Conservation (phyloP, 768 basidiomycete species). For the Exidia glandulosa region DNA sequence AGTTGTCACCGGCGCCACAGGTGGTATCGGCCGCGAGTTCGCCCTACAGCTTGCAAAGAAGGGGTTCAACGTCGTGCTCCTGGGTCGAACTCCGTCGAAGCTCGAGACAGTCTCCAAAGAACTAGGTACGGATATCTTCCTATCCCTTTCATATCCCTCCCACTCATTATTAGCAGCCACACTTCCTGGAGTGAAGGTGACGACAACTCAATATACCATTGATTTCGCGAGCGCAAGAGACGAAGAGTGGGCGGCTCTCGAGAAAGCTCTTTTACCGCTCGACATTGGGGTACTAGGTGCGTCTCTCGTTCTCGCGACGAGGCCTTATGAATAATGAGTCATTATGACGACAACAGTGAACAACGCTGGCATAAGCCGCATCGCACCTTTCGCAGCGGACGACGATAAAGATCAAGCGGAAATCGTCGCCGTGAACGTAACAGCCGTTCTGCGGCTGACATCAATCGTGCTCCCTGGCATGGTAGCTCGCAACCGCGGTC, state of each 20-base stretch:
- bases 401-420: slow-evolving; percentile 46
- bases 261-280: slow-evolving; percentile 34
- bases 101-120: slow-evolving; percentile 58
- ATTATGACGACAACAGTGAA: slow-evolving; percentile 83
- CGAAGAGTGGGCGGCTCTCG: slow-evolving; percentile 39
- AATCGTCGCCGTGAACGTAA: slow-evolving; percentile 79
- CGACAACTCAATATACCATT: slow-evolving; percentile 27
- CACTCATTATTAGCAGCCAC: neutral
- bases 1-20: slow-evolving; percentile 91
- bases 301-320: neutral
- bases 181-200: neutral
- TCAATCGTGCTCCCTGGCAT: slow-evolving; percentile 72
- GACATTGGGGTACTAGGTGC: slow-evolving; percentile 73
- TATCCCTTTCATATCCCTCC: neutral
- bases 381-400: slow-evolving; percentile 70
- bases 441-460: slow-evolving; percentile 72
- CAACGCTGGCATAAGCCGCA: slow-evolving; percentile 87
- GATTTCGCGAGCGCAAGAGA: slow-evolving; percentile 61
- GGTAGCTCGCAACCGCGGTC: slow-evolving; percentile 65
- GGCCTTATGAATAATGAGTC: neutral
- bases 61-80: slow-evolving; percentile 81
- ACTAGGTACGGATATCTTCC: slow-evolving; percentile 46
- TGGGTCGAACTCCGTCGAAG: slow-evolving; percentile 59
- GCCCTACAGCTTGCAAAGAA: slow-evolving; percentile 79
- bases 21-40: slow-evolving; percentile 93